phyloP scores from a whole-genome alignment of 2,329 filamentous ascomycete species.

The Capronia coronata region DNA sequence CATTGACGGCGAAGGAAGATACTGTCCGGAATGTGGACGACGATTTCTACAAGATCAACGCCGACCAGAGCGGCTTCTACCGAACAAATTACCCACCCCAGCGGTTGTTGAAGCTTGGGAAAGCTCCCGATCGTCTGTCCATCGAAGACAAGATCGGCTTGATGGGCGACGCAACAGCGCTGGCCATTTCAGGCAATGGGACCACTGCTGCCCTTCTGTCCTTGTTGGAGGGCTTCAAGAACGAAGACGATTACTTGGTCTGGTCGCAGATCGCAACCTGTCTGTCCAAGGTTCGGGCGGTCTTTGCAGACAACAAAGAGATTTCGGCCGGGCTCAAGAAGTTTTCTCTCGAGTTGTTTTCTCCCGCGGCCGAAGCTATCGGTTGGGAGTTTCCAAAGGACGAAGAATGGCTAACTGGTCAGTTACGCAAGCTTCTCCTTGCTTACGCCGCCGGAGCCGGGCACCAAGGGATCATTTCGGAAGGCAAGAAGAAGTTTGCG shows the following conservation, averaged over 20 bases:
- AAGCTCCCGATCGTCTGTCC: constrained; percentile 66
- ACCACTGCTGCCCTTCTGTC: constrained; percentile 74
- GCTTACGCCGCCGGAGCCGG: constrained; percentile 66
- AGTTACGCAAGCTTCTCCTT: constrained; percentile 77
- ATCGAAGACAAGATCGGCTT: constrained; percentile 89
- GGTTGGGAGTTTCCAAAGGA: constrained; percentile 76
- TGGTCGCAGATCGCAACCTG: constrained; percentile 80
- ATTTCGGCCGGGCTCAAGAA: constrained; percentile 67
- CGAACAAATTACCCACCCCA: constrained; percentile 87
- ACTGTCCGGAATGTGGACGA: constrained; percentile 61
- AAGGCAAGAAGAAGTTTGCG: constrained; percentile 72
- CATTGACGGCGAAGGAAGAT: constrained; percentile 69
- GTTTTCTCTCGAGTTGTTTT: constrained; percentile 69
- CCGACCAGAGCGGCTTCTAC: constrained; percentile 81
- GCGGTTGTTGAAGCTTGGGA: constrained; percentile 71
- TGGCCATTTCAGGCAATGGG: constrained; percentile 80
- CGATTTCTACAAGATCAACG: constrained; percentile 92
- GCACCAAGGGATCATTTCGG: constrained; percentile 63
- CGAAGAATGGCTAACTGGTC: constrained; percentile 74
- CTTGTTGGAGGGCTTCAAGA: constrained; percentile 75
- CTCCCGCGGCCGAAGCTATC: constrained; percentile 66
- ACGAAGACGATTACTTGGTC: constrained; percentile 79
- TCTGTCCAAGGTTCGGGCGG: constrained; percentile 68
- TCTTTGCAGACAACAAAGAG: constrained; percentile 70
- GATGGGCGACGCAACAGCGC: constrained; percentile 79